A percentile compares a stretch with the other conserved stretches of the same genome.
These are phyloP conservation scores for Nepenthes gracilis DNA, from an alignment of 148 eudicot species.

Conservation along the genomic window DNA sequence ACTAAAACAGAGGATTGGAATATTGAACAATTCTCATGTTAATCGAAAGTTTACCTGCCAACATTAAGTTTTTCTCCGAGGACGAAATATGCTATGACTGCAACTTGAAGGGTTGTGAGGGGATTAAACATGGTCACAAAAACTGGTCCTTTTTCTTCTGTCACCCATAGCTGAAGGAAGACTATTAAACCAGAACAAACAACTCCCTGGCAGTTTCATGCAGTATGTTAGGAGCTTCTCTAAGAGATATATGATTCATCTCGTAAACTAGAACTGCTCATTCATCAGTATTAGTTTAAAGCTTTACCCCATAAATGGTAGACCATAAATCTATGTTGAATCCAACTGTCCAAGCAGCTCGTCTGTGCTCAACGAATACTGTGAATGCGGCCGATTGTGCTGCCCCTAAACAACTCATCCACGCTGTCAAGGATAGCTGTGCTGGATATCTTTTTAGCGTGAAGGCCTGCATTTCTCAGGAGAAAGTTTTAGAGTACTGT, in stretches of 20 bases:
- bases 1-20: background rate
- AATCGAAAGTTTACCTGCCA: conserved; percentile 37
- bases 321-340: conserved; percentile 69
- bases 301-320: conserved; percentile 48
- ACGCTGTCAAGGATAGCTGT: conserved; percentile 52
- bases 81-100: conserved; percentile 48
- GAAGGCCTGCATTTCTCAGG: conserved; percentile 29
- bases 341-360: conserved; percentile 53
- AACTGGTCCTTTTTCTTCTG: conserved; percentile 59
- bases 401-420: conserved; percentile 69
- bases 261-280: background rate
- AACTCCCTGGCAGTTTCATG: conserved; percentile 37
- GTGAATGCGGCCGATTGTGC: conserved; percentile 63
- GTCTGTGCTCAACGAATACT: conserved; percentile 26
- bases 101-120: conserved; percentile 42
- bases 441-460: conserved; percentile 71
- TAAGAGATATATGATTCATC: background rate
- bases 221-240: background rate
- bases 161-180: conserved; percentile 60
- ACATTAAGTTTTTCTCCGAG: conserved; percentile 51
- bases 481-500: background rate
- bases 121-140: conserved; percentile 76
- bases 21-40: no score
- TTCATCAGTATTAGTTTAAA: background rate
- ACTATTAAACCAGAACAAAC: conserved; percentile 46